These are phyloP conservation scores for Penicillium robsamsonii DNA, from an alignment of 495 filamentous ascomycete species.

Conservation along the genomic window DNA sequence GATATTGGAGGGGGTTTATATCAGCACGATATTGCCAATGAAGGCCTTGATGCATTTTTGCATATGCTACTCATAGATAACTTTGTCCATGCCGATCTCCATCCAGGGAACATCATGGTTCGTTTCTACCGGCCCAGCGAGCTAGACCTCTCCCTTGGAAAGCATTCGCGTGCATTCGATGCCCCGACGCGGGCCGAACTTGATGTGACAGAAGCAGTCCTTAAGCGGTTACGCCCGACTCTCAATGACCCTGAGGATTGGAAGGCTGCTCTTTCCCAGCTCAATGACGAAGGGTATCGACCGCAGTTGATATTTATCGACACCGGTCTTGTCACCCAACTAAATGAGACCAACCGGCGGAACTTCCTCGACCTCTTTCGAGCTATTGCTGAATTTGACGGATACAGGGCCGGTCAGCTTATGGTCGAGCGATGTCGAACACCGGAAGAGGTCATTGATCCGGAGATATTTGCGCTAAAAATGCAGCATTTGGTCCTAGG, in stretches of 20 bases:
- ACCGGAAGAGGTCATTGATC: constrained; percentile 80
- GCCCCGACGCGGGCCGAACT: constrained; percentile 49
- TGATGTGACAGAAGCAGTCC: constrained; percentile 86
- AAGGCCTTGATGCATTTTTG: constrained; percentile 96
- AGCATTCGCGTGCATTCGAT: constrained; percentile 50
- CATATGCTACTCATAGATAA: constrained; percentile 98
- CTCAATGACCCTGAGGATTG: constrained; percentile 63
- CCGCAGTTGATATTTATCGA: constrained; percentile 98
- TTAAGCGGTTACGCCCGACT: constrained; percentile 73
- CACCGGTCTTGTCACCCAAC: constrained; percentile 90
- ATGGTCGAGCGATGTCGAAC: constrained; percentile 96
- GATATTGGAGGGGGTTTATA: constrained; percentile 89
- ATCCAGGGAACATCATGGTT: constrained; percentile 99
- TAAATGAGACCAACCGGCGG: constrained; percentile 77
- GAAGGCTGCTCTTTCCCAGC: constrained; percentile 65
- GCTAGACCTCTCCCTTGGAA: constrained; percentile 59
- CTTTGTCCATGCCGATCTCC: constrained; percentile 97
- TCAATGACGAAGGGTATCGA: constrained; percentile 88
- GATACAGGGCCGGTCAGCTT: constrained; percentile 88
- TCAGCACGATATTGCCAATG: constrained; percentile 89
- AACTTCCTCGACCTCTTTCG: constrained; percentile 98
- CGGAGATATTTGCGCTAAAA: constrained; percentile 86
- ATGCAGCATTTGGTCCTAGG: constrained; percentile 94
- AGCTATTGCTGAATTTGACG: constrained; percentile 94
- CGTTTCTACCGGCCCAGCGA: constrained; percentile 87